Conservation (phyloP, 768 basidiomycete genomes). For the Paxillus ammoniavirescens region DNA sequence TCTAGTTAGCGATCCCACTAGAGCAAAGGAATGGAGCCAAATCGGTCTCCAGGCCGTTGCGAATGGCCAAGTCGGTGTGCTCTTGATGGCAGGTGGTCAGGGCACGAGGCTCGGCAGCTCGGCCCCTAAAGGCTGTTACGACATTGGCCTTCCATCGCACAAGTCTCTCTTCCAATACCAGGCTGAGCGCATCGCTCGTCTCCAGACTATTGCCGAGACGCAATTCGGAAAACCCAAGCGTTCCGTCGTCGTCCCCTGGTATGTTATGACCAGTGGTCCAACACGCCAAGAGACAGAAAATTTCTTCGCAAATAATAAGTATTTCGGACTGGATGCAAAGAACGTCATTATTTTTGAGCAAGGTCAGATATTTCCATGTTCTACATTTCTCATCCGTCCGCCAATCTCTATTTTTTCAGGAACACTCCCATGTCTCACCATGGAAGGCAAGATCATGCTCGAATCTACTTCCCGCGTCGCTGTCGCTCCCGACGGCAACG, state of each 20-base stretch:
- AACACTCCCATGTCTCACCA: conserved; percentile 90
- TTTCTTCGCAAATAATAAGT: conserved; percentile 75
- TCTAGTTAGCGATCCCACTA: conserved; percentile 49
- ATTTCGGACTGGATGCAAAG: conserved; percentile 77
- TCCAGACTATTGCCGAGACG: conserved; percentile 74
- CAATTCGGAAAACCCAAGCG: conserved; percentile 49
- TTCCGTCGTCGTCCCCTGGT: conserved; percentile 87
- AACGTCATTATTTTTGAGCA: conserved; percentile 96
- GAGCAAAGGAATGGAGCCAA: conserved; percentile 70
- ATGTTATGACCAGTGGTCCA: conserved; percentile 98
- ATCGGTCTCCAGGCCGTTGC: conserved; percentile 81
- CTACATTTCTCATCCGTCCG: not conserved
- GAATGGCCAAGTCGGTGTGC: conserved; percentile 83
- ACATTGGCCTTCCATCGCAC: conserved; percentile 91
- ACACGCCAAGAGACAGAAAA: conserved; percentile 83
- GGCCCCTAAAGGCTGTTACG: conserved; percentile 97
- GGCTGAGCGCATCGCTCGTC: conserved; percentile 88
- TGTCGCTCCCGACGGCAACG: conserved; percentile 98
- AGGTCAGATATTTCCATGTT: conserved; percentile 50
- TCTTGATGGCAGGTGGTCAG: conserved; percentile 98
- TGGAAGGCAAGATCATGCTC: conserved; percentile 92
- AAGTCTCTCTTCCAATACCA: conserved; percentile 96
- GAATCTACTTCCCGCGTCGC: conserved; percentile 76
- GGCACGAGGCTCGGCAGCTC: conserved; percentile 91
- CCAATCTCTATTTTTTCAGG: conserved; percentile 48